phyloP scores from a whole-genome alignment of 2,329 filamentous ascomycete species.

The Trichoderma oligosporum region DNA sequence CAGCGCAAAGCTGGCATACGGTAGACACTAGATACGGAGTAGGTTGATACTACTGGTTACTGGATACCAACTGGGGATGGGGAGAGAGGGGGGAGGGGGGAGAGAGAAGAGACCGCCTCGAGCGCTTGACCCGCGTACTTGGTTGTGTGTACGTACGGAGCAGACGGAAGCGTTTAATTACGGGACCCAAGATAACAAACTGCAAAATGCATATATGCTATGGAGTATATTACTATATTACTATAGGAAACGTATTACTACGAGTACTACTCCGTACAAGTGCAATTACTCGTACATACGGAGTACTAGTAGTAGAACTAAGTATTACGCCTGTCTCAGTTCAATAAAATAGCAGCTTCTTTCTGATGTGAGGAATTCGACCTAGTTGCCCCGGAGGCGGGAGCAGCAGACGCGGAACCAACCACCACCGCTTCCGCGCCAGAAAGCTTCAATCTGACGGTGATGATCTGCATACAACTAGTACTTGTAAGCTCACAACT shows the following conservation, averaged over 20 bases:
- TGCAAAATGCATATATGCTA: too few relatives aligned
- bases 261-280: too few relatives aligned
- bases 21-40: too few relatives aligned
- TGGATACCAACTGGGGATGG: neutral
- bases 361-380: conserved; percentile 11
- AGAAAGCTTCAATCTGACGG: conserved; percentile 11
- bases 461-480: conserved; percentile 14
- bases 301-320: too few relatives aligned
- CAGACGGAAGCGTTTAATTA: too few relatives aligned
- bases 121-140: neutral
- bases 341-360: neutral
- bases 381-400: neutral
- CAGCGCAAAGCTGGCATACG: neutral
- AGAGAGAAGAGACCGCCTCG: neutral
- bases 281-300: neutral
- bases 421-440: neutral
- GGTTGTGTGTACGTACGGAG: too few relatives aligned
- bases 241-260: too few relatives aligned
- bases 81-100: neutral
- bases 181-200: too few relatives aligned
- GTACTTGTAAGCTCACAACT: too few relatives aligned
- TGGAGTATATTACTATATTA: too few relatives aligned
- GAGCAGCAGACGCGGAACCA: neutral
- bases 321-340: conserved; percentile 4
- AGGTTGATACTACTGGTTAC: too few relatives aligned